Evolutionary conservation across 805 yeast species (phyloP).

Genomic region (Ogataea pignaliae): DNA sequence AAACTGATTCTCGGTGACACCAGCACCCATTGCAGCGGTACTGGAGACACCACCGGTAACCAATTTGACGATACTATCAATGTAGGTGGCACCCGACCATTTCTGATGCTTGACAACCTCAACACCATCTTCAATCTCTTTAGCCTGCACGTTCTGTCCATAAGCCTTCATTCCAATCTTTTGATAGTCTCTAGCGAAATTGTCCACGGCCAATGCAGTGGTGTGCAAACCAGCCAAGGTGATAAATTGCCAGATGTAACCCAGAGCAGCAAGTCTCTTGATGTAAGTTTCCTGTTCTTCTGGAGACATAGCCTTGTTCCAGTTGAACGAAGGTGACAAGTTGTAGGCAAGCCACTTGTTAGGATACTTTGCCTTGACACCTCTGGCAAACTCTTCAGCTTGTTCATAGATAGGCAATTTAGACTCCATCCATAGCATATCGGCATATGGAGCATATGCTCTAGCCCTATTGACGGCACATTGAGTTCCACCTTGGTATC

Average conservation of each 20-base stretch:
- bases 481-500: constrained; percentile 94
- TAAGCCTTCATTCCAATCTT: constrained; percentile 93
- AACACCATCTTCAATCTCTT: constrained; percentile 82
- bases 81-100: constrained; percentile 98
- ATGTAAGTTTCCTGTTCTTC: constrained; percentile 90
- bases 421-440: constrained; percentile 97
- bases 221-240: constrained; percentile 97
- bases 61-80: constrained; percentile 83
- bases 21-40: constrained; percentile 98
- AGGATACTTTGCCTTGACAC: constrained; percentile 77
- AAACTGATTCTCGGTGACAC: constrained; percentile 97
- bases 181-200: constrained; percentile 74
- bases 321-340: constrained; percentile 95
- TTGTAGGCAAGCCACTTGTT: constrained; percentile 96
- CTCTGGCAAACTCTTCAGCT: constrained; percentile 92
- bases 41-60: constrained; percentile 93
- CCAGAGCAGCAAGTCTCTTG: constrained; percentile 77
- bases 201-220: constrained; percentile 86
- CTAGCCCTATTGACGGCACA: constrained; percentile 97
- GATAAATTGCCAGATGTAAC: constrained; percentile 96
- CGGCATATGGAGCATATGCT: constrained; percentile 92
- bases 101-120: constrained; percentile 97
- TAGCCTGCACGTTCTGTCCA: constrained; percentile 80
- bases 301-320: constrained; percentile 90
- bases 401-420: constrained; percentile 90